phyloP scores from a whole-genome alignment of 768 basidiomycete genomes.

The Xerocomus spinulosus region DNA sequence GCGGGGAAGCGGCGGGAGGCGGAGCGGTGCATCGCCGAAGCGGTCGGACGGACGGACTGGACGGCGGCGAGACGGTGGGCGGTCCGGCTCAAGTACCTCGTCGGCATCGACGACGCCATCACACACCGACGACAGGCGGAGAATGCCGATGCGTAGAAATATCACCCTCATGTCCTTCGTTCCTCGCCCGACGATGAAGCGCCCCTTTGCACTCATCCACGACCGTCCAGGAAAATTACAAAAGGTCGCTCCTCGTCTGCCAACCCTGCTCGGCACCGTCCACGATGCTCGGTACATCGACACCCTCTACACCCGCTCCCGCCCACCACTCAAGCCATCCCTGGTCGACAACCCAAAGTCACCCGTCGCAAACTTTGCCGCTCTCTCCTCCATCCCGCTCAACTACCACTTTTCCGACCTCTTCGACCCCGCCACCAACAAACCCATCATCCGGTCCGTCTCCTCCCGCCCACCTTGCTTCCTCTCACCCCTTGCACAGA shows the following conservation, averaged over 20 bases:
- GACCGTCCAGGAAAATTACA: conserved; percentile 18
- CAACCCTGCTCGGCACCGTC: conserved; percentile 28
- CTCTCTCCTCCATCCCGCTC: conserved; percentile 9
- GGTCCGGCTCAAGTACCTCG: conserved; percentile 70
- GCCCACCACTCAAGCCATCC: conserved; percentile 23
- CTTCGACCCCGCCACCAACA: conserved; percentile 11
- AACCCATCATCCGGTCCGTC: conserved; percentile 21
- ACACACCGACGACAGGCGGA: conserved; percentile 4
- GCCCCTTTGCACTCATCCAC: conserved; percentile 1
- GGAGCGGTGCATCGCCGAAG: conserved; percentile 40
- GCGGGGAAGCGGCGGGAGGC: conserved; percentile 52
- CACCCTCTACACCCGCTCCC: conserved; percentile 12
- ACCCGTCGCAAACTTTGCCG: conserved; percentile 42
- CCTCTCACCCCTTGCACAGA: conserved; percentile 12
- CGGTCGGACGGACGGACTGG: conserved; percentile 56
- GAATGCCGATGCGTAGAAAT: conserved; percentile 16
- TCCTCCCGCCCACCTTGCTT: neutral
- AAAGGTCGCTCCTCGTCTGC: conserved; percentile 1
- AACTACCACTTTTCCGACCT: conserved; percentile 13
- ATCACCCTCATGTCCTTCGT: neutral
- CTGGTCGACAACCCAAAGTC: conserved; percentile 48
- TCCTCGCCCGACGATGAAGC: conserved; percentile 7
- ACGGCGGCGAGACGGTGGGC: conserved; percentile 49
- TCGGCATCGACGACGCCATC: conserved; percentile 47
- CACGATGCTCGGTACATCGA: conserved; percentile 35